Percentiles rank a stretch among this genome's conserved stretches.
Conservation (phyloP, 257 asterid genomes). For the Gentiana dahurica region DNA sequence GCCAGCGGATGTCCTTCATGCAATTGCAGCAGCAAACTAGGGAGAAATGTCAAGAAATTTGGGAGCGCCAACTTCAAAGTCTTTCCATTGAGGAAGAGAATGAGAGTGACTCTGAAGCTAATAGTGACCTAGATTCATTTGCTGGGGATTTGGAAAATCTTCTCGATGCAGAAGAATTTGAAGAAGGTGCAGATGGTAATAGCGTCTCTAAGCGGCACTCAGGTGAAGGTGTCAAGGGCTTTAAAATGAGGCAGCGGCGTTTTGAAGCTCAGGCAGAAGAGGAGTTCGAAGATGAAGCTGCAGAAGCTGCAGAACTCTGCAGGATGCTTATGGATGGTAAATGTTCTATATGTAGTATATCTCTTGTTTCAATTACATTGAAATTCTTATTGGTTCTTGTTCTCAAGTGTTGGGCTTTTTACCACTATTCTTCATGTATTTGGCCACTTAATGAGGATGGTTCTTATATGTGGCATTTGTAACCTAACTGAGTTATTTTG, state of each 20-base stretch:
- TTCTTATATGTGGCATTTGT: too few relatives aligned
- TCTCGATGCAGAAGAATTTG: conserved; percentile 89
- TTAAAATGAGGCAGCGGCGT: conserved; percentile 82
- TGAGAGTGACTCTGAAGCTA: conserved; percentile 92
- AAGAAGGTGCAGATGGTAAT: conserved; percentile 71
- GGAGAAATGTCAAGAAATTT: conserved; percentile 97
- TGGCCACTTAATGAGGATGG: too few relatives aligned
- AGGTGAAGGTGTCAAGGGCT: conserved; percentile 75
- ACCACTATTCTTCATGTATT: too few relatives aligned
- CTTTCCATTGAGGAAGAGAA: conserved; percentile 81
- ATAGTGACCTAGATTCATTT: conserved; percentile 96
- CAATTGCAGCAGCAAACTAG: conserved; percentile 99
- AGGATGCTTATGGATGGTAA: conserved; percentile 97
- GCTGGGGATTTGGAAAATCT: conserved; percentile 99
- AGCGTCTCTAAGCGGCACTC: conserved; percentile 54
- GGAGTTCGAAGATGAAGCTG: conserved; percentile 93
- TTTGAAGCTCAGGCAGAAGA: conserved; percentile 84
- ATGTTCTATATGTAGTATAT: not conserved
- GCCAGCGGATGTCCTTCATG: conserved; percentile 97
- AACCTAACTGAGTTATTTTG: too few relatives aligned
- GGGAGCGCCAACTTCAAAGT: conserved; percentile 94
- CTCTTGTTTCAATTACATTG: not conserved
- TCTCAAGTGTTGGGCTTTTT: too few relatives aligned
- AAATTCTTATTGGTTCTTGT: not conserved
- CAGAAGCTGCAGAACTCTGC: conserved; percentile 95